Percentiles rank a stretch among this genome's conserved stretches.
Evolutionary conservation across 306 rosid species (phyloP).

Genomic region (Geum urbanum): DNA sequence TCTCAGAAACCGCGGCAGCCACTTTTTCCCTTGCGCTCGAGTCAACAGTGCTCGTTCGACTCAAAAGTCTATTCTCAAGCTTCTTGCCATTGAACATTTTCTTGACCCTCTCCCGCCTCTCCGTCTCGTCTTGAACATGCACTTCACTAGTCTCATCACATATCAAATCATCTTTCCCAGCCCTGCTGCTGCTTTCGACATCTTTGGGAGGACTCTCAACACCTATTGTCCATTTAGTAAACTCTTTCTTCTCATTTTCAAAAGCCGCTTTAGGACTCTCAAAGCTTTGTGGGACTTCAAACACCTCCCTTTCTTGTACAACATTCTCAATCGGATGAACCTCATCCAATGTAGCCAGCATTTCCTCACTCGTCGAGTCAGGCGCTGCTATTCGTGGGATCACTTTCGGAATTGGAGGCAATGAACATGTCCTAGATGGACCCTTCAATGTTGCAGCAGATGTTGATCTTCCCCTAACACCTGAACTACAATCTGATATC

Average conservation of each 20-base stretch:
- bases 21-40: conserved; percentile 23
- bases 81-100: conserved; percentile 28
- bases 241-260: conserved; percentile 34
- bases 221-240: conserved; percentile 32
- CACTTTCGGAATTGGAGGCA: conserved; percentile 40
- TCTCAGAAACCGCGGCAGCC: conserved; percentile 25
- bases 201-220: conserved; percentile 20
- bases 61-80: conserved; percentile 30
- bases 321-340: conserved; percentile 17
- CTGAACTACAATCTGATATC: conserved; percentile 46
- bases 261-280: conserved; percentile 25
- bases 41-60: conserved; percentile 25
- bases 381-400: conserved; percentile 9
- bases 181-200: conserved; percentile 19
- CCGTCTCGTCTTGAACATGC: conserved; percentile 32
- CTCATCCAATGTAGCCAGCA: conserved; percentile 21
- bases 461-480: conserved; percentile 33
- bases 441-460: conserved; percentile 24
- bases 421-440: conserved; percentile 41
- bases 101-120: conserved; percentile 39
- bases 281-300: conserved; percentile 57
- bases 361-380: conserved; percentile 23
- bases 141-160: conserved; percentile 32
- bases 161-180: conserved; percentile 44
- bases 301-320: conserved; percentile 34